These are phyloP conservation scores for Symbiodinium natans DNA, from an alignment of 73 alveolate genomes.

Conservation along the genomic window DNA sequence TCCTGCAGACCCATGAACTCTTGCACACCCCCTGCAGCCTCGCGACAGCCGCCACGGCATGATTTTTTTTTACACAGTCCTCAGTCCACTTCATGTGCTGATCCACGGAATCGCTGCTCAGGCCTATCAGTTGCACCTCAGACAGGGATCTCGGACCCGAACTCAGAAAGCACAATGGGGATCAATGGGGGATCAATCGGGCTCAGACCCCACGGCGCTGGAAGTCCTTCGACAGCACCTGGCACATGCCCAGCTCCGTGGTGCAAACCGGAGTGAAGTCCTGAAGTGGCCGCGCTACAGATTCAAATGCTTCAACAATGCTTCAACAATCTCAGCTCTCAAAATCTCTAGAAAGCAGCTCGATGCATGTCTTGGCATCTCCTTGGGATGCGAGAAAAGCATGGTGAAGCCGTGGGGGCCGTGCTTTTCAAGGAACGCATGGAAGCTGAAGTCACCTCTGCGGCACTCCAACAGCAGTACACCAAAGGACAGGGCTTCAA, in stretches of 20 bases:
- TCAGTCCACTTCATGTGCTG: slow-evolving; percentile 84
- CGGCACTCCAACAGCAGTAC: not conserved
- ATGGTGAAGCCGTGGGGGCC: slow-evolving; percentile 74
- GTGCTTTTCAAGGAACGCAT: slow-evolving; percentile 62
- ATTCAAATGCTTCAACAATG: not conserved
- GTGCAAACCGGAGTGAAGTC: slow-evolving; percentile 95
- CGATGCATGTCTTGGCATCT: not conserved
- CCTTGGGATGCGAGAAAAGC: slow-evolving; percentile 94
- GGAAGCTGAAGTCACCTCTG: slow-evolving; percentile 61
- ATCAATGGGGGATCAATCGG: too few relatives aligned
- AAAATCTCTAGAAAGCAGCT: not conserved
- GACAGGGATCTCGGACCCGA: not conserved
- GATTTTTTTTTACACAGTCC: not conserved
- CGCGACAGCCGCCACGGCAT: not conserved
- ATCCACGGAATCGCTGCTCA: slow-evolving; percentile 88
- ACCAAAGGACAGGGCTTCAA: not conserved
- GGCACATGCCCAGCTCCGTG: slow-evolving; percentile 79
- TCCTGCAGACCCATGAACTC: slow-evolving; percentile 3
- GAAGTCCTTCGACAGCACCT: slow-evolving; percentile 49
- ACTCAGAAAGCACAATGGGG: too few relatives aligned
- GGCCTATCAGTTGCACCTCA: slow-evolving; percentile 91
- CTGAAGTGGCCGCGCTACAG: not conserved
- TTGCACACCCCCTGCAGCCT: not conserved
- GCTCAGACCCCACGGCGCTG: slow-evolving; percentile 29
- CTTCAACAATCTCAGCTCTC: not conserved